phyloP scores from a whole-genome alignment of 2,329 filamentous ascomycete species.

The Beauveria medogensis region DNA sequence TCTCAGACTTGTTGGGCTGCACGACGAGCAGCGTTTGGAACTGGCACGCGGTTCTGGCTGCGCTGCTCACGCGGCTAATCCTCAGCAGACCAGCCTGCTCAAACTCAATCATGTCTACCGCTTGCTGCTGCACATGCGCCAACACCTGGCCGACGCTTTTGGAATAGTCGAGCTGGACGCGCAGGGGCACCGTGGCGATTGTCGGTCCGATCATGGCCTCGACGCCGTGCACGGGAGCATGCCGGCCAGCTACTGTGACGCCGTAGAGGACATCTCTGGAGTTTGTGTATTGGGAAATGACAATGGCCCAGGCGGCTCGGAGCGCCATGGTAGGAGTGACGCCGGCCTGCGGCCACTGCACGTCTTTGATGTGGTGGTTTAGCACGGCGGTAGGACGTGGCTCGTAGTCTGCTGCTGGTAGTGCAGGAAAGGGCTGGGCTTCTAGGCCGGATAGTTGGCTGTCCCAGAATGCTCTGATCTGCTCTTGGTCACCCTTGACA shows the following conservation, averaged over 20 bases:
- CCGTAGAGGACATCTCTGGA: slow-evolving; percentile 44
- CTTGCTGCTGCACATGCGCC: slow-evolving; percentile 16
- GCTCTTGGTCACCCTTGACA: slow-evolving; percentile 19
- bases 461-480: slow-evolving; percentile 29
- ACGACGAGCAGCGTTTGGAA: slow-evolving; percentile 25
- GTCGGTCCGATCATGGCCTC: slow-evolving; percentile 46
- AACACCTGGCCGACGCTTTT: slow-evolving; percentile 38
- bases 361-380: slow-evolving; percentile 24
- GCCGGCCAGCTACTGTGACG: slow-evolving; percentile 46
- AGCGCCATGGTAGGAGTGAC: slow-evolving; percentile 40
- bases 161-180: slow-evolving; percentile 32
- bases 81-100: slow-evolving; percentile 25
- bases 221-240: slow-evolving; percentile 31
- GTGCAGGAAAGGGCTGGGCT: slow-evolving; percentile 30
- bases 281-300: slow-evolving; percentile 38
- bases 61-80: slow-evolving; percentile 17
- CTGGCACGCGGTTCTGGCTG: slow-evolving; percentile 13
- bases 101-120: slow-evolving; percentile 19
- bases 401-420: slow-evolving; percentile 38
- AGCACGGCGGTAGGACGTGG: slow-evolving; percentile 30
- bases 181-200: slow-evolving; percentile 46
- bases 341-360: neutral
- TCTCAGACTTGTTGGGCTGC: slow-evolving; percentile 11
- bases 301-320: slow-evolving; percentile 44
- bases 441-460: slow-evolving; percentile 29